Conservation (phyloP, 768 basidiomycete genomes). For the Leccinum boreale region DNA sequence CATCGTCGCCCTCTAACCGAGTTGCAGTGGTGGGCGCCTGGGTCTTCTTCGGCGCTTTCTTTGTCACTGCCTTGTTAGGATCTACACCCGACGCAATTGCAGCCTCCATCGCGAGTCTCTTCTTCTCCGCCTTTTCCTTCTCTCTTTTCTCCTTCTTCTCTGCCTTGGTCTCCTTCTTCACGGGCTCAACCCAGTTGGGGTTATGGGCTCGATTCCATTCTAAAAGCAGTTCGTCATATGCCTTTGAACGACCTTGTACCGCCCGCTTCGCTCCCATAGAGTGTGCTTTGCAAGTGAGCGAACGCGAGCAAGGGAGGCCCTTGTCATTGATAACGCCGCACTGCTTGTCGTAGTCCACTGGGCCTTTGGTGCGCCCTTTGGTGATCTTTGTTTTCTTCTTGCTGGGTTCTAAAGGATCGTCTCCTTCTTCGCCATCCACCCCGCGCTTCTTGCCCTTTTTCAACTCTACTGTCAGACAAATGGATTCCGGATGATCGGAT, state of each 20-base stretch:
- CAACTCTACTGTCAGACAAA: constrained; percentile 28
- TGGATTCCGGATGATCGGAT: neutral
- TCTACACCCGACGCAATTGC: constrained; percentile 61
- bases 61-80: constrained; percentile 40
- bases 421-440: constrained; percentile 65
- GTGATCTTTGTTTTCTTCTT: constrained; percentile 83
- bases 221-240: constrained; percentile 82
- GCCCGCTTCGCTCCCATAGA: constrained; percentile 95
- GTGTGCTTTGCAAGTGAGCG: constrained; percentile 97
- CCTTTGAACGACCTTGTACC: constrained; percentile 79
- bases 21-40: constrained; percentile 49
- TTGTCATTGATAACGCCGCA: constrained; percentile 99
- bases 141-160: constrained; percentile 86
- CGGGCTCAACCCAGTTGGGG: constrained; percentile 85
- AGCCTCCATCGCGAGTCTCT: constrained; percentile 64
- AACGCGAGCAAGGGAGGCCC: constrained; percentile 86
- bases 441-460: constrained; percentile 79
- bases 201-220: constrained; percentile 91
- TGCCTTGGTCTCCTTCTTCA: constrained; percentile 81
- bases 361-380: constrained; percentile 79
- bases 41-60: constrained; percentile 66
- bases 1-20: constrained; percentile 56
- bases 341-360: constrained; percentile 86
- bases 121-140: constrained; percentile 80
- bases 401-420: constrained; percentile 61